Base-by-base conservation (phyloP, 2,329 filamentous ascomycete species). In the Plenodomus lindquistii region DNA sequence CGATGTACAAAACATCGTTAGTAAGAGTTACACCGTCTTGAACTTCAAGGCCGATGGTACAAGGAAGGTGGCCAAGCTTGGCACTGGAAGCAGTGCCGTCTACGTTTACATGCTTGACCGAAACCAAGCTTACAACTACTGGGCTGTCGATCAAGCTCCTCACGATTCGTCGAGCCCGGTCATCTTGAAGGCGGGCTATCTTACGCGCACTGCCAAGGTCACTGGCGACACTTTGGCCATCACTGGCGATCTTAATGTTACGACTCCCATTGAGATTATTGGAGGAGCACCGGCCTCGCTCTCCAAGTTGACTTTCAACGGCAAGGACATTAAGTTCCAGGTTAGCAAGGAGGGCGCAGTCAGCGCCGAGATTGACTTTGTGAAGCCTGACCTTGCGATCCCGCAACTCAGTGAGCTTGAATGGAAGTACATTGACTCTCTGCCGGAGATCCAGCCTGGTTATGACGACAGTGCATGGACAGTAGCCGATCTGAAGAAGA, bases 401-500 rank as follows among this genome's bases (percentile, higher is more conserved):
- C 87, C 87, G 0, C 72, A 81, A 7, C 75, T 92, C 2, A 74
- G 77, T 13, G 66, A 74, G 0, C 69, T 89, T 9, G 70, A 79
- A 1, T 94, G 89, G 89, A 85, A 85, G 63, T 84, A 82, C 48
- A 62, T 89, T 18, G 84, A 93, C 67, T 82, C 82, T 0, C 80
- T 94, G 0, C 89, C 89, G 0, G 89, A 93, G 65, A 75, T 89
- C 6, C 67, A 80, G 40, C 54, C 76, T 0, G 70, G 68, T 1
- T 93, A 91, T 59, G 83, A 90, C 43, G 89, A 94, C 67, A 80
- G 80, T 2, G 69, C 71, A 5, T 94, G 89, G 89, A 78, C 78
- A 0, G 57, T 64, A 0, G 88, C 87, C 1, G 73, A 85, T 50
- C 75, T 83, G 5, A 76, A 73, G 1, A 77, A 76, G 2, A 85